Conservation (phyloP, 1,284 basidiomycete species). For the Phlebopus sp. region DNA sequence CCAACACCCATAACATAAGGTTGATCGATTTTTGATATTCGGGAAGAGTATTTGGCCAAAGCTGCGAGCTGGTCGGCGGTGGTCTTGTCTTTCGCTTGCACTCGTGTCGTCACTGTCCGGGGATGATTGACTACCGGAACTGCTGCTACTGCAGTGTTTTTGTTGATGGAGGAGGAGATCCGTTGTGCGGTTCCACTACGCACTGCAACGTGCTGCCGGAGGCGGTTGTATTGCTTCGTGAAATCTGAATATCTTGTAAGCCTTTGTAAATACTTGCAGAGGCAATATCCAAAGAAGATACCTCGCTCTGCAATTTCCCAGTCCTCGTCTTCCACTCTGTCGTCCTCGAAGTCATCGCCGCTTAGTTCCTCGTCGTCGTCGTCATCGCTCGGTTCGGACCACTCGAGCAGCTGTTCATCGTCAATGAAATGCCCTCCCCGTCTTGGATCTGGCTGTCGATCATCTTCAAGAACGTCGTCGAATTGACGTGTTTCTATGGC, state of each 20-base stretch:
- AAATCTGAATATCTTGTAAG: slow-evolving; percentile 61
- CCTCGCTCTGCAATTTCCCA: slow-evolving; percentile 86
- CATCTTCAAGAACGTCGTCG: slow-evolving; percentile 42
- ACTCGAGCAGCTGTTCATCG: slow-evolving; percentile 37
- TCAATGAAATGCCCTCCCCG: slow-evolving; percentile 48
- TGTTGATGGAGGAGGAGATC: slow-evolving; percentile 47
- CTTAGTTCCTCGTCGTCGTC: slow-evolving; percentile 39
- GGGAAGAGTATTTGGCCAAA: slow-evolving; percentile 67
- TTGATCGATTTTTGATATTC: slow-evolving; percentile 65
- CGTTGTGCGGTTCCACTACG: slow-evolving; percentile 65
- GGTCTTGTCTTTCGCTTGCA: slow-evolving; percentile 49
- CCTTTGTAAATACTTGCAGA: background rate
- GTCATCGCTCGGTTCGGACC: slow-evolving; percentile 40
- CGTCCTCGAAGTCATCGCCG: slow-evolving; percentile 49
- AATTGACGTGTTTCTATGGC: slow-evolving; percentile 47
- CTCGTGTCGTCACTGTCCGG: slow-evolving; percentile 26
- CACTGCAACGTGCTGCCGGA: slow-evolving; percentile 80
- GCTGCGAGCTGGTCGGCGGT: slow-evolving; percentile 64
- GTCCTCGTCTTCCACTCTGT: slow-evolving; percentile 82
- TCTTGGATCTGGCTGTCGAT: slow-evolving; percentile 22
- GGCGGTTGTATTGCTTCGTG: slow-evolving; percentile 94
- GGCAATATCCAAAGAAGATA: slow-evolving; percentile 20
- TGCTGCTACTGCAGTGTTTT: slow-evolving; percentile 49
- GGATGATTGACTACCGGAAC: slow-evolving; percentile 77
- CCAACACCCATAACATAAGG: slow-evolving; percentile 80